These are phyloP conservation scores for Theobroma grandiflorum DNA, from an alignment of 441 rosid species.

Conservation along the genomic window DNA sequence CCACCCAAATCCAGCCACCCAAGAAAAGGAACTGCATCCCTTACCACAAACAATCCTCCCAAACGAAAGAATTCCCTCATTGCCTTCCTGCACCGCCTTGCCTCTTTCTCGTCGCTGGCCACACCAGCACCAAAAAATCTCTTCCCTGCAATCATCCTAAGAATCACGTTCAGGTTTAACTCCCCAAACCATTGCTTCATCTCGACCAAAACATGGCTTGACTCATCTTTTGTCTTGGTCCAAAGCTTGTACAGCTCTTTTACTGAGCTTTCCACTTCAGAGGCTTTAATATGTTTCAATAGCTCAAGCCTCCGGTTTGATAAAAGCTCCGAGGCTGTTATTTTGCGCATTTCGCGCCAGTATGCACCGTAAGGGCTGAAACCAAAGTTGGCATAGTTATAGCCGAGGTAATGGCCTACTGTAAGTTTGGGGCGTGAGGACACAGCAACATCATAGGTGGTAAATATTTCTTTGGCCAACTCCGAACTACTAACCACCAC, in stretches of 20 bases:
- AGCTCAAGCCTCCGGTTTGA: conserved; percentile 53
- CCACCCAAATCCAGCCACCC: conserved; percentile 64
- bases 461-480: conserved; percentile 58
- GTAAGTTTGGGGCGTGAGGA: conserved; percentile 51
- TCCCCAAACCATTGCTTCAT: conserved; percentile 49
- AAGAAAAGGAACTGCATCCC: conserved; percentile 55
- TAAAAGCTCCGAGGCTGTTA: conserved; percentile 46
- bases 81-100: conserved; percentile 35
- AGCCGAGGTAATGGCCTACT: conserved; percentile 38
- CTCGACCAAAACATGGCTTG: conserved; percentile 37
- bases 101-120: conserved; percentile 33
- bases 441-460: conserved; percentile 42
- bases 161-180: conserved; percentile 47
- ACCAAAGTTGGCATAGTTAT: conserved; percentile 46
- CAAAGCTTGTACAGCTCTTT: conserved; percentile 42
- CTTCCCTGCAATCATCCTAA: conserved; percentile 52
- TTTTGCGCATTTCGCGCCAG: conserved; percentile 58
- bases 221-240: conserved; percentile 22
- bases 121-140: conserved; percentile 27
- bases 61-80: conserved; percentile 44
- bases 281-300: conserved; percentile 40
- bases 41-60: conserved; percentile 37
- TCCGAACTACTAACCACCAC: conserved; percentile 55
- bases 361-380: conserved; percentile 44
- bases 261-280: conserved; percentile 44